Evolutionary conservation across 805 yeast genomes (phyloP).

Genomic region (Metschnikowia vanudenii): DNA sequence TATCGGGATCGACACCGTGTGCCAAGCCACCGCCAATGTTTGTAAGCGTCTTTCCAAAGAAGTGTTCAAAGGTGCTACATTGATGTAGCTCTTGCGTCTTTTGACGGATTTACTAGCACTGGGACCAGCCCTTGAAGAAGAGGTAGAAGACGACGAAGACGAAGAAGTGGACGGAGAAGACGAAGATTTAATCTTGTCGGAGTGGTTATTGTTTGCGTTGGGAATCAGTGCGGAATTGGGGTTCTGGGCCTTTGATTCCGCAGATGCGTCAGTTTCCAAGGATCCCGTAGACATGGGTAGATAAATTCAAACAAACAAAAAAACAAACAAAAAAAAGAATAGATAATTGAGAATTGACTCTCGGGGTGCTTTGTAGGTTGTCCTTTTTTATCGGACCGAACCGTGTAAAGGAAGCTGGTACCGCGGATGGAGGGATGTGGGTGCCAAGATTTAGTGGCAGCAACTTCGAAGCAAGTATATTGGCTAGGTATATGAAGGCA

Average conservation of each 20-base stretch:
- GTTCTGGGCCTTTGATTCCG: background rate
- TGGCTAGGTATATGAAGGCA: no score
- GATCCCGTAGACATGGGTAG: background rate
- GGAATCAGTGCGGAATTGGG: background rate
- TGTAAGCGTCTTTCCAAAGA: slow-evolving; percentile 61
- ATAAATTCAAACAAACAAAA: no score
- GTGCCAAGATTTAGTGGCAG: no score
- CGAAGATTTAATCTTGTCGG: no score
- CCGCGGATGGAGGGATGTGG: no score
- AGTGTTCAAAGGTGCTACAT: slow-evolving; percentile 55
- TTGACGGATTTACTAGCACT: background rate
- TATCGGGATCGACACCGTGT: slow-evolving; percentile 65
- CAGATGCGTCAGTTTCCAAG: background rate
- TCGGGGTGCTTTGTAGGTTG: no score
- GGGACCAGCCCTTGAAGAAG: slow-evolving; percentile 7
- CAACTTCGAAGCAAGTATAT: no score
- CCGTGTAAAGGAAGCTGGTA: no score
- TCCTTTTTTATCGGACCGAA: no score
- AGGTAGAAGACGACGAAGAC: background rate
- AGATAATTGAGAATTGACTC: no score
- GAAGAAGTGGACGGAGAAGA: no score
- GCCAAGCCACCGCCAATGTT: slow-evolving; percentile 70
- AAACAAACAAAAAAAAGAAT: no score
- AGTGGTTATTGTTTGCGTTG: background rate
- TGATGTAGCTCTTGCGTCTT: slow-evolving; percentile 19